Base-by-base conservation (phyloP, 805 yeast genomes). In the Vanderwaltozyma tropicalis region DNA sequence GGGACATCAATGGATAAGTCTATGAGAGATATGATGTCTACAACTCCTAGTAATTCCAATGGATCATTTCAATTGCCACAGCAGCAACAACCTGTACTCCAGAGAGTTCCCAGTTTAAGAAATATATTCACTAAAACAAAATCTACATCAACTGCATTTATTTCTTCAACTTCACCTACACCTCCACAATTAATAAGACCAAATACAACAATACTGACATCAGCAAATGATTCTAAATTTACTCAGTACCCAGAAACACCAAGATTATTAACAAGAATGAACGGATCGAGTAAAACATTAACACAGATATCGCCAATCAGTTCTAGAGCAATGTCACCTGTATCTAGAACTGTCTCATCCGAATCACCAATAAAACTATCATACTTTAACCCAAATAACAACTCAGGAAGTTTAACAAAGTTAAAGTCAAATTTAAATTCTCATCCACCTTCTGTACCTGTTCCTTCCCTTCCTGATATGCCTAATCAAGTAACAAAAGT, bases 191-290 rank as follows among this genome's bases (percentile, higher is more conserved):
- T 14, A 11, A 12, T 35, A 20, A 29, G 14, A 24, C 12, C 29
- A 21, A 27, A 20, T 12, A 10, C 24, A 15, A 11, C 6, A 11
- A n/a, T n/a, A n/a, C 12, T 24, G 13, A 17, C 17, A 17, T 25
- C 21, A 24, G 29, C 33, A 27, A 27, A 32, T 34, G 20, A 39
- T 30, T 29, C 35, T 12, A 20, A 31, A n/a, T 35, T 32, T n/a
- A 37, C 59, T 4, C 38, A 44, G 19, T 57, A 57, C 37, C 62
- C 61, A 14, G 52, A 51, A 13, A 41, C 62, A 2, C 57, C 60
- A 12, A 40, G 38, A 5, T 31, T 56, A 10, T 16, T 35, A 10
- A 40, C 35, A 5, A 33, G 35, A 24, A 18, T 35, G 14, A 35
- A 29, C 21, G 24, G 11, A 19, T 15, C 21, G 19, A 21, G 15